Conservation (phyloP, 805 yeast genomes). For the Sungouiozyma intestinalis region DNA sequence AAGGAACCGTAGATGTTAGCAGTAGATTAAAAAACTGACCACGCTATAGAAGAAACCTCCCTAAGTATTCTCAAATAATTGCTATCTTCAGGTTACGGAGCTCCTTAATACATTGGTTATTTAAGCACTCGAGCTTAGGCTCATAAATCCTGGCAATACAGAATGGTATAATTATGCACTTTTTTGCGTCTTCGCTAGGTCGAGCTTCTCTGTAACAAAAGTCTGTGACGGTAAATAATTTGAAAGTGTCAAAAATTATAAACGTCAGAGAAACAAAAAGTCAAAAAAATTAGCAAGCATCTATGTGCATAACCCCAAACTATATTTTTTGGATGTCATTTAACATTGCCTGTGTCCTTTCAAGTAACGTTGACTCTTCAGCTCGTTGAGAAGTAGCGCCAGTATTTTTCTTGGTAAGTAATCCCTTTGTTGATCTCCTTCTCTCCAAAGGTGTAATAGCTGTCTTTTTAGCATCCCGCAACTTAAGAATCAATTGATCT, state of each 20-base stretch:
- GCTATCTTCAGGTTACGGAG: too few species aligned
- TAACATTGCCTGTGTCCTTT: conserved; percentile 22
- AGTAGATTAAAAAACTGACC: too few species aligned
- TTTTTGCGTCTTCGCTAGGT: too few species aligned
- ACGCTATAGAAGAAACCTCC: too few species aligned
- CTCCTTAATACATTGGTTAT: too few species aligned
- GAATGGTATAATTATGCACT: too few species aligned
- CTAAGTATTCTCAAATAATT: too few species aligned
- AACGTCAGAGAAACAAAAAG: not conserved
- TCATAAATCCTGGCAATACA: too few species aligned
- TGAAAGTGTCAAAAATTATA: not conserved
- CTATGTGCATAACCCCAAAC: not conserved
- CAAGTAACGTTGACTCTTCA: conserved; percentile 9
- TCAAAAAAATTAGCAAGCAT: not conserved
- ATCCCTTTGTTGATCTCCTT: not conserved
- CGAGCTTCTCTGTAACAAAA: too few species aligned
- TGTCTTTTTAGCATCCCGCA: conserved; percentile 17
- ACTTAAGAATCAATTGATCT: conserved; percentile 17
- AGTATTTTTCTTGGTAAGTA: not conserved
- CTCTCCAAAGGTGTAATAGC: conserved; percentile 1
- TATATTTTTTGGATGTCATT: conserved; percentile 22
- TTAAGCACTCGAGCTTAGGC: too few species aligned
- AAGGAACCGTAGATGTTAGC: too few species aligned
- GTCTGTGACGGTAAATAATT: too few species aligned
- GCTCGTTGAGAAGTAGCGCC: not conserved